phyloP scores from a whole-genome alignment of 805 yeast species.

The Danielia oregonensis region DNA sequence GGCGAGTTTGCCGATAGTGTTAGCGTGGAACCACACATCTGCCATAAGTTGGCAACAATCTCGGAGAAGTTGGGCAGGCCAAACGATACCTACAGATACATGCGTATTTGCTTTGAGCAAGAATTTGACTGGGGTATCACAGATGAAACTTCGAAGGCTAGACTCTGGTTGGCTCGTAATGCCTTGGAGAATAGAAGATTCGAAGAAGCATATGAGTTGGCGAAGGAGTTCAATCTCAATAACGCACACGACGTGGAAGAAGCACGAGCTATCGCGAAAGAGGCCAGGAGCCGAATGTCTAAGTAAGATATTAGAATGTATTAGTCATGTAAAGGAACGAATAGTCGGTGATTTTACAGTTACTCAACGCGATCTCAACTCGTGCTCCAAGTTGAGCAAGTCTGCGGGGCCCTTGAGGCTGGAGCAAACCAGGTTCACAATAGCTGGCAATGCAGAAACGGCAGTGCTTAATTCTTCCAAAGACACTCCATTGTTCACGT shows the following conservation, averaged over 20 bases:
- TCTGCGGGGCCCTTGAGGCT: constrained; percentile 20
- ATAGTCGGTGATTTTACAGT: no score
- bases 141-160: constrained; percentile 74
- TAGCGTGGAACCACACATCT: constrained; percentile 50
- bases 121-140: constrained; percentile 62
- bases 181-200: constrained; percentile 57
- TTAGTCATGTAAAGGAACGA: constrained; percentile 1
- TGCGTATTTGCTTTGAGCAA: constrained; percentile 65
- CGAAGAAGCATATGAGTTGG: constrained; percentile 68
- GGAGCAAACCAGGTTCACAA: constrained; percentile 21
- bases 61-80: constrained; percentile 54
- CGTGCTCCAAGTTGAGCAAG: constrained; percentile 24
- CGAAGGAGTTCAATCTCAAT: constrained; percentile 63
- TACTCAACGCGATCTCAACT: constrained; percentile 12
- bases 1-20: constrained; percentile 15
- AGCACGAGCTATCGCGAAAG: constrained; percentile 78
- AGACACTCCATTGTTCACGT: constrained; percentile 27
- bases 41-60: constrained; percentile 66
- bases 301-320: constrained; percentile 4
- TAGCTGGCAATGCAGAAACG: constrained; percentile 19
- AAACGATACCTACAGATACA: constrained; percentile 54
- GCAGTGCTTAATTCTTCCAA: constrained; percentile 24
- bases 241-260: constrained; percentile 87
- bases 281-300: constrained; percentile 56
- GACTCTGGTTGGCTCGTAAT: constrained; percentile 79